Evolutionary conservation across 2,329 filamentous ascomycete genomes (phyloP).

Genomic region (Aspergillus sp.): DNA sequence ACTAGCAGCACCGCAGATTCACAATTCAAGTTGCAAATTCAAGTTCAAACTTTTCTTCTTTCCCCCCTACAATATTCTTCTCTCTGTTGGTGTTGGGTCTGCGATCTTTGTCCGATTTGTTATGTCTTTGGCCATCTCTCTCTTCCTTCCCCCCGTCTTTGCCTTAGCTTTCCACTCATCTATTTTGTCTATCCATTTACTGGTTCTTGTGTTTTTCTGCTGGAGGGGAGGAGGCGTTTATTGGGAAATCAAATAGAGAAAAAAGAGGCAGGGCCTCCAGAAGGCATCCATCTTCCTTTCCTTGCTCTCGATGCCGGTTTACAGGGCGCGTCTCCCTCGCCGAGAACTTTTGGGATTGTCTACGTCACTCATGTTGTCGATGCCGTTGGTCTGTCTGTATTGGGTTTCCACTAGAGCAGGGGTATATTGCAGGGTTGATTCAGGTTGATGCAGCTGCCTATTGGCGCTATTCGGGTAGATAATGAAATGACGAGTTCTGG

Average conservation of each 20-base stretch:
- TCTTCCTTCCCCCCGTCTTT: slow-evolving; percentile 10
- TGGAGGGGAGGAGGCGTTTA: slow-evolving; percentile 28
- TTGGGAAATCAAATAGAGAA: slow-evolving; percentile 31
- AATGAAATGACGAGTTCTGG: neutral
- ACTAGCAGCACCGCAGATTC: slow-evolving; percentile 23
- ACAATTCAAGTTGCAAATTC: slow-evolving; percentile 25
- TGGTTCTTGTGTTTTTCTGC: slow-evolving; percentile 18
- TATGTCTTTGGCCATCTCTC: neutral
- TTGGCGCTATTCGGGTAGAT: slow-evolving; percentile 22
- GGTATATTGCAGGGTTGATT: slow-evolving; percentile 7
- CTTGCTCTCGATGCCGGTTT: slow-evolving; percentile 2
- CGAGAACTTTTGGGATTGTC: slow-evolving; percentile 13
- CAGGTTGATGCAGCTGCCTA: slow-evolving; percentile 16
- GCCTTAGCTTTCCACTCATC: slow-evolving; percentile 9
- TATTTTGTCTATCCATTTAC: slow-evolving; percentile 8
- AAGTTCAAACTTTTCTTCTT: slow-evolving; percentile 13
- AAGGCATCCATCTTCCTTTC: slow-evolving; percentile 18
- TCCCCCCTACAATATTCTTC: slow-evolving; percentile 2
- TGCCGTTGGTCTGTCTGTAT: neutral
- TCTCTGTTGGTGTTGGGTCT: slow-evolving; percentile 16
- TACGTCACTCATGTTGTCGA: neutral
- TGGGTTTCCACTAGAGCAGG: neutral
- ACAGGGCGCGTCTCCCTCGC: neutral
- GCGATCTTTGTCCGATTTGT: neutral
- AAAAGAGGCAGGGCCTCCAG: slow-evolving; percentile 18